Base-by-base conservation (phyloP, 345 rosid genomes). In the Linum usitatissimum region DNA sequence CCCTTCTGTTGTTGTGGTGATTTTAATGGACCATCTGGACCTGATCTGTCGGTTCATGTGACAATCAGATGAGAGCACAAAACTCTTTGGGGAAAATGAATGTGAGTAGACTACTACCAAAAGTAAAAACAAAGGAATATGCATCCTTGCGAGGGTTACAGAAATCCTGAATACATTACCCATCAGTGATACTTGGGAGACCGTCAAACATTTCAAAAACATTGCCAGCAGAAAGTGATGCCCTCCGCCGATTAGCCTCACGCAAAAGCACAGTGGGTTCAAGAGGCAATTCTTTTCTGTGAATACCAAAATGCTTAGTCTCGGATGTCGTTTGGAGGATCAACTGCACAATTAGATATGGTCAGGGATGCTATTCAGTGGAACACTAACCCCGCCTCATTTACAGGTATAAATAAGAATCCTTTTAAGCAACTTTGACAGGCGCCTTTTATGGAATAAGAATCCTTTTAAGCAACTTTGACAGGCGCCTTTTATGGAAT, bases 191-290 rank as follows among this genome's bases (percentile, higher is more conserved):
- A 70, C 67, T 71, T 56, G 79, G 71, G 62, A 74, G 87, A 57
- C 84, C 85, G 71, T 68, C 72, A 49, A 68, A 73, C 9, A 64
- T 40, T 55, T 64, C 38, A 48, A 30, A 21, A 66, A 15, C 51
- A 73, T 83, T 93, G 77, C 99, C 99, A 74, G 90, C 88, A 81
- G 97, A 90, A 71, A 93, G 90, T 68, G 97, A 90, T 75, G 97
- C 99, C 74, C 99, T 86, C 59, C 95, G 79, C 65, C 96, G 68
- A 66, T 93, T 93, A 76, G 99, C 99, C 80, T 90, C 95, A 18
- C 97, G 96, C 72, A 93, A 65, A 70, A 93, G 87, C 57, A 86
- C 81, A 66, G 94, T 81, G 65, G 99, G 99, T 80, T 93, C 99
- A 71, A 93, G 86, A 73, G 99, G 96, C 81, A 93, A 77, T 58